Conservation (phyloP, 805 yeast genomes). For the Candida khao-thaluensis region DNA sequence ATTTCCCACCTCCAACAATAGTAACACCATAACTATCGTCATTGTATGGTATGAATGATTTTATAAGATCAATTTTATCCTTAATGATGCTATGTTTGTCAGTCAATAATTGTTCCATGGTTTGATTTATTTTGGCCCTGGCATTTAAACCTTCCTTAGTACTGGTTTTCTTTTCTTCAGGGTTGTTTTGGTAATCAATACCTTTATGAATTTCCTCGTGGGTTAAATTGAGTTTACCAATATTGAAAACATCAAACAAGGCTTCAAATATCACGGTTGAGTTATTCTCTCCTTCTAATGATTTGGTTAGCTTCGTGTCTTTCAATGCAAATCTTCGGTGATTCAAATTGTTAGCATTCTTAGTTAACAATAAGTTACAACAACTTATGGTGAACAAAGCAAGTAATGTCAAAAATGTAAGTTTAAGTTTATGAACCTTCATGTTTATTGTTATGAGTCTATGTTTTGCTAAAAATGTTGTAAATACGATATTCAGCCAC, state of each 20-base stretch:
- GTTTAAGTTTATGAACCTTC: not conserved
- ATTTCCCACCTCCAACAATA: slow-evolving; percentile 54
- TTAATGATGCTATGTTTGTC: not conserved
- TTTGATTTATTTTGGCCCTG: slow-evolving; percentile 1
- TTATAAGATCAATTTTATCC: not conserved
- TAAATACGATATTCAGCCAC: no score
- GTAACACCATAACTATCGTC: slow-evolving; percentile 22
- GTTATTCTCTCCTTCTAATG: not conserved
- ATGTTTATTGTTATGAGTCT: not conserved
- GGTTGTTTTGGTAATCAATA: slow-evolving; percentile 1
- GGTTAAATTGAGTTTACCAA: slow-evolving; percentile 1
- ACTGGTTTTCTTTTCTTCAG: not conserved
- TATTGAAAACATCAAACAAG: slow-evolving; percentile 1
- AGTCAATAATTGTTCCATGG: not conserved
- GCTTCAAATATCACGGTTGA: not conserved
- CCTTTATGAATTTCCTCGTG: not conserved
- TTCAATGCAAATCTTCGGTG: no score
- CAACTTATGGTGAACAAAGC: not conserved
- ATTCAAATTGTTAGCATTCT: not conserved
- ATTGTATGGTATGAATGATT: not conserved
- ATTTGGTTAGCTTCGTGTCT: not conserved
- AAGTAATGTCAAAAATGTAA: not conserved
- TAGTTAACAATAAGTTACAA: not conserved
- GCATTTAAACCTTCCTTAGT: slow-evolving; percentile 1
- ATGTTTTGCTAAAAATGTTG: not conserved